These are phyloP conservation scores for Grigorovia yakushimaensis DNA, from an alignment of 805 yeast genomes.

Conservation along the genomic window DNA sequence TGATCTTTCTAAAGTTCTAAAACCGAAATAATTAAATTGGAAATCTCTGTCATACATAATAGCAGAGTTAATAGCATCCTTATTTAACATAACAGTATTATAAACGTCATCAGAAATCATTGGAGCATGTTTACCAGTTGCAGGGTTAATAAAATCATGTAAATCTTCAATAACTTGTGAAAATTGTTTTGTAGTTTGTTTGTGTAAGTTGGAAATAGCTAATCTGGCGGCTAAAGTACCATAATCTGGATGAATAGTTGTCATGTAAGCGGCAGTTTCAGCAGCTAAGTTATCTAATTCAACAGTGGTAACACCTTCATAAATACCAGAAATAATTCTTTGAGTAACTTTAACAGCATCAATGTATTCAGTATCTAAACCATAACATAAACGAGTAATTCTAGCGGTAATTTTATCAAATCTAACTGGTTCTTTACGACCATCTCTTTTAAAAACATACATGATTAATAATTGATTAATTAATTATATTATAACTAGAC, in stretches of 20 bases:
- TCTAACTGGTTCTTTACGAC: slow-evolving; percentile 87
- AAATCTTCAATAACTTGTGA: slow-evolving; percentile 67
- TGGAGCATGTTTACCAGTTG: slow-evolving; percentile 56
- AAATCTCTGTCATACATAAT: slow-evolving; percentile 72
- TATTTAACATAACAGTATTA: slow-evolving; percentile 52
- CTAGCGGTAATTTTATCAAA: slow-evolving; percentile 96
- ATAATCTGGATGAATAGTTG: slow-evolving; percentile 96
- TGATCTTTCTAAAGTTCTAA: slow-evolving; percentile 84
- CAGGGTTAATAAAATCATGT: slow-evolving; percentile 72
- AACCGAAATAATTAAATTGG: slow-evolving; percentile 74
- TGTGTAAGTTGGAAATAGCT: slow-evolving; percentile 88
- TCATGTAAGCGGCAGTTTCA: slow-evolving; percentile 96
- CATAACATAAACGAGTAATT: slow-evolving; percentile 87
- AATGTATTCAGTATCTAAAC: slow-evolving; percentile 81
- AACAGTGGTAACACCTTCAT: slow-evolving; percentile 91
- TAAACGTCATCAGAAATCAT: slow-evolving; percentile 62
- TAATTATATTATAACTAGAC: too few species aligned
- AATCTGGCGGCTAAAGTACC: slow-evolving; percentile 92
- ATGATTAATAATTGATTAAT: slow-evolving; percentile 29
- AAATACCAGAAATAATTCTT: slow-evolving; percentile 90
- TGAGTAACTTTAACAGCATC: slow-evolving; percentile 96
- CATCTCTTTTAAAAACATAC: slow-evolving; percentile 89
- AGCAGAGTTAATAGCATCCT: slow-evolving; percentile 60
- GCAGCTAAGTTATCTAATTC: slow-evolving; percentile 83
- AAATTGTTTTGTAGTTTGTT: slow-evolving; percentile 82